Evolutionary conservation across 345 rosid species (phyloP).

Genomic region (Eucalyptus camaldulensis): DNA sequence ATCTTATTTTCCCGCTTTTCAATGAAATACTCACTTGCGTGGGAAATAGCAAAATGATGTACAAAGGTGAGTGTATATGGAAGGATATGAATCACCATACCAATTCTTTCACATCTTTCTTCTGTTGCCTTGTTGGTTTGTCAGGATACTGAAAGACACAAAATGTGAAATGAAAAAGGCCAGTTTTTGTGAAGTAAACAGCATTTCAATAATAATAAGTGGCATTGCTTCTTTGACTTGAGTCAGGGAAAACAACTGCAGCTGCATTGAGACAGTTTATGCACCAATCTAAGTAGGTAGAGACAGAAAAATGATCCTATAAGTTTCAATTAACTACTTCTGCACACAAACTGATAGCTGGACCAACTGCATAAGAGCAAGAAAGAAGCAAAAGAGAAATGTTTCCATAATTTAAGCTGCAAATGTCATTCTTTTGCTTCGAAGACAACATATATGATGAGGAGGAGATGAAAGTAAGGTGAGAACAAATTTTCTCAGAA

Average conservation of each 20-base stretch:
- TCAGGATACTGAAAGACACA: conserved; percentile 69
- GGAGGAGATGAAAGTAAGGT: not conserved
- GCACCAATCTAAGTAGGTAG: not conserved
- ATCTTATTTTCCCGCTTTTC: not conserved
- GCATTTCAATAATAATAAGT: not conserved
- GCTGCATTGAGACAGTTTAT: not conserved
- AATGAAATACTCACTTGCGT: not conserved
- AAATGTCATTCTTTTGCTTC: not conserved
- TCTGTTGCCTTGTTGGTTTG: conserved; percentile 90
- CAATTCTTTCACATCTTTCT: conserved; percentile 85
- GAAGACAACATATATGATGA: not conserved
- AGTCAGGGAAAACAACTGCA: not conserved
- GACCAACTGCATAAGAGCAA: not conserved
- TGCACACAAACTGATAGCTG: not conserved
- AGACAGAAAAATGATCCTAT: not conserved
- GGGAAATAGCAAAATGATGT: not conserved
- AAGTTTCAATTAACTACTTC: not conserved
- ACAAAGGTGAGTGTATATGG: not conserved
- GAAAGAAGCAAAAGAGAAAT: not conserved
- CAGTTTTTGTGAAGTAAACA: not conserved
- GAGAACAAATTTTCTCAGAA: not conserved
- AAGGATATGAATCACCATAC: conserved; percentile 17
- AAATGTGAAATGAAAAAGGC: not conserved
- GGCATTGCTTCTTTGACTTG: not conserved
- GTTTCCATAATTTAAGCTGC: not conserved